Base-by-base conservation (phyloP, 2,329 filamentous ascomycete genomes). In the Eutypa lata region DNA sequence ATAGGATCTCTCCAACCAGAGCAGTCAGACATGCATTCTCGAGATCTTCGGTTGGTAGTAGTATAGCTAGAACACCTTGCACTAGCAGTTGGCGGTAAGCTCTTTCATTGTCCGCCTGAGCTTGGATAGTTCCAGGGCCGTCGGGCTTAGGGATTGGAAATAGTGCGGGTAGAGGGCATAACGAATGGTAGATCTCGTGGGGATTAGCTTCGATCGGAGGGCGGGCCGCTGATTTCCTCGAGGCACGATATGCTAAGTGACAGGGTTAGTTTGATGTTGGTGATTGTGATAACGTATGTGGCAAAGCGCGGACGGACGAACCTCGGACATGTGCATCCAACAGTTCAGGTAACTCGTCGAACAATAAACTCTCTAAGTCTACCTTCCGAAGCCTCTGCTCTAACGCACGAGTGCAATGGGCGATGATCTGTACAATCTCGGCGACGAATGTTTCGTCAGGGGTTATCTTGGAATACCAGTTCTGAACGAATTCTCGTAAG, bases 391-490 rank as follows among this genome's bases (percentile, higher is more conserved):
- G 73, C 61, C 94, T 83, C 74, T 96, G 88, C 73, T 97, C 94
- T 53, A 99, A 73, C 7, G 87, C 90, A 53, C 90, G 81, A 40
- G 91, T 96, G 70, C 90, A 94, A 71, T 97, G 93, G 40, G 93
- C 94, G 64, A 97, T 89, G 60, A 96, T 87, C 65, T 91, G 90
- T 50, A 97, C 80, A 53, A 97, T 82, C 74, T 97, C 92, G 61
- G 88, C 87, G 55, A 94, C 86, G 67, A 99, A 95, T 13, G 84
- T 80, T 67, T 92, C 89, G 71, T 99, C 93, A 3, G 91, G 84
- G 1, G 93, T 97, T 69, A 99, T 94, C 70, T 88, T 93, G 59
- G 79, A 80, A 75, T 99, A 99, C 94, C 94, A 99, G 31, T 84
- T 86, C 69, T 94, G 87, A 37, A 99, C 89, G 68, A 91, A 96